Evolutionary conservation across 1,284 basidiomycete genomes (phyloP), one percentile per base, ranked within the genome.

Genomic region (Boletus hoseneyae): DNA sequence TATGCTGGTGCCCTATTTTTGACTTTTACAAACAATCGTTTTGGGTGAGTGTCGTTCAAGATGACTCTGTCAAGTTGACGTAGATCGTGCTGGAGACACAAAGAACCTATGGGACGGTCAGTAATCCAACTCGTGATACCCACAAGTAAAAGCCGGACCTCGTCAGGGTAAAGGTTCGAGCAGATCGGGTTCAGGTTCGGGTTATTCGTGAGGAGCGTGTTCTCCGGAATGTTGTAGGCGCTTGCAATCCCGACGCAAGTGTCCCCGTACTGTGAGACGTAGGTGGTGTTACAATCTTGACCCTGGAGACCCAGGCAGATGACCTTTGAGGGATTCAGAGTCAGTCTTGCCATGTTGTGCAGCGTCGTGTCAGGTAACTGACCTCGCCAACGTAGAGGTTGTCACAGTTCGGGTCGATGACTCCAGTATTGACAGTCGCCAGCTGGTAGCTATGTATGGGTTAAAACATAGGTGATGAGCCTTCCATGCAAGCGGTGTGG

Each of bases 161-260:
- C 75, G 46, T 59, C 68, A 36, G 68, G 57, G 58, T 75, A 75
- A 21, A 80, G 70, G 64, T 80, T 79, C 27, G 63, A 66, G 66
- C 81, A 83, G 4, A 42, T 60, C 7, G 59, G 48, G 59, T 76
- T 61, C 42, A 84, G 55, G 54, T 80, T 78, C 8, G 78, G 80
- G 67, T 83, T 83, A 65, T 83, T 83, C 25, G 67, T 60, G 36
- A 67, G 54, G 32, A 84, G 65, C n/a, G 71, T 73, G 27, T 54
- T 69, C 45, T 63, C 44, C 18, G 73, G 58, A 38, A 78, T 72
- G 21, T 65, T 64, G 7, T 70, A 66, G 6, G 53, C 54, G 8
- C 48, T 40, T 0, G 72, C 67, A 40, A 82, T 74, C 4, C 47
- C 25, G 3, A 36, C 47, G 57, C 83, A 79, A 6, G 57, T 71